Evolutionary conservation across 2,329 filamentous ascomycete genomes (phyloP), one percentile per base, ranked within the genome.

Genomic region (Ceratocystis destructans): DNA sequence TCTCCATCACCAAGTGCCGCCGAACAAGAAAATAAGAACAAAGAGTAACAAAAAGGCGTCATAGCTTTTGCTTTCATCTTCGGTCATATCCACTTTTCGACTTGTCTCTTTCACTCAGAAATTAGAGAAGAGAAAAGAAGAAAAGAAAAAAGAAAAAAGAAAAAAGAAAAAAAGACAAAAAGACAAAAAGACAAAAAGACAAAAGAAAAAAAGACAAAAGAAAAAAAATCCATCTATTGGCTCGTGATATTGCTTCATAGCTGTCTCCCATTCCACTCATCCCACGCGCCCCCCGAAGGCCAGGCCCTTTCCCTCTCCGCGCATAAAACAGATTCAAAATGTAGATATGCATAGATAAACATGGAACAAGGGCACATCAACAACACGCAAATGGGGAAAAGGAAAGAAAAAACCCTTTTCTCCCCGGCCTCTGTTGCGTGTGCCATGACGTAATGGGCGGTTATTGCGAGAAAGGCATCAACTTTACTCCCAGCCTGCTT

Each of bases 61-160:
- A 50, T 50, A 50, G 46, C 46, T 50, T 50, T 15, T 22, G 31
- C 41, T 64, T 55, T 64, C 41, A n/a, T 65, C 48, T 64, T 50
- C 10, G 10, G 10, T 15, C 37, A 41, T 41, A 12, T 3, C 37
- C 37, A 41, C 37, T 64, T 64, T n/a, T 25, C 20, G n/a, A 28
- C 22, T 48, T 2, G 5, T 44, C 15, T 25, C 37, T 25, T 45
- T 64, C 17, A 28, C 6, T 25, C 15, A 17, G 2, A 44, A 41
- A 46, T 20, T 17, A 44, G 57, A 45, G 17, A 33, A 25, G 61
- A 48, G 33, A 66, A 61, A 12, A 62, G 44, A 25, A n/a, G 6
- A 17, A 44, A 61, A 20, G 44, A 37, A 8, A n/a, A n/a, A n/a
- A n/a, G n/a, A n/a, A n/a, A n/a, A n/a, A n/a, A n/a, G n/a, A n/a